Evolutionary conservation across 2,329 filamentous ascomycete genomes (phyloP).

Genomic region (Fusarium chlamydosporum): DNA sequence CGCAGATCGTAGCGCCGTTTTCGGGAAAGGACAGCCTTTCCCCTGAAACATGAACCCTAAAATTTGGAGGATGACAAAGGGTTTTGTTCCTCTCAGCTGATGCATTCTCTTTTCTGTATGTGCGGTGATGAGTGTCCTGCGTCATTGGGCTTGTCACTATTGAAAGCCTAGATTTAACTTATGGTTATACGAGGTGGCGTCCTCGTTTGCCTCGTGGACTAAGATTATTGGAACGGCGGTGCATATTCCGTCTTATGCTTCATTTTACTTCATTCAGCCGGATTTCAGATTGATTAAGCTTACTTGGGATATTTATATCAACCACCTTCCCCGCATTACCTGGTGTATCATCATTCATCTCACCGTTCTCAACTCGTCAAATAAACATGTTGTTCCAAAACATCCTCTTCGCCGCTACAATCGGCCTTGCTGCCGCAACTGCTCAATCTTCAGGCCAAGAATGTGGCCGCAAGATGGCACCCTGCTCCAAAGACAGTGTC

Average conservation of each 20-base stretch:
- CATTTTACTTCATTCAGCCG: background rate
- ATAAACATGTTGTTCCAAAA: constrained; percentile 46
- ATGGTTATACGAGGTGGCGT: constrained; percentile 42
- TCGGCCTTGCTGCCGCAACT: constrained; percentile 39
- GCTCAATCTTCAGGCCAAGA: constrained; percentile 21
- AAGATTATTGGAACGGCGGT: constrained; percentile 5
- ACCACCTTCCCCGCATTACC: background rate
- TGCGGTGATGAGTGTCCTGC: constrained; percentile 1
- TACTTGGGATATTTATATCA: constrained; percentile 17
- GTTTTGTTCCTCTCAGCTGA: background rate
- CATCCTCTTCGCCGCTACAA: constrained; percentile 36
- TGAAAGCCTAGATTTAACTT: background rate
- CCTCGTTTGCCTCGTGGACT: constrained; percentile 4
- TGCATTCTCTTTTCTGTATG: background rate
- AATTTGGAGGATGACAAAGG: background rate
- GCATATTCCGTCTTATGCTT: constrained; percentile 10
- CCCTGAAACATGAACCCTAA: constrained; percentile 1
- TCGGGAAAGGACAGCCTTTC: background rate
- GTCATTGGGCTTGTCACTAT: constrained; percentile 23
- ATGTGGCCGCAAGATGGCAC: constrained; percentile 53
- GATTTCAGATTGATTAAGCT: constrained; percentile 16
- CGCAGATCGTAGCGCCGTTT: background rate
- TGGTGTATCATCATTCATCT: background rate
- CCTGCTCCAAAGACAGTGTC: constrained; percentile 47
- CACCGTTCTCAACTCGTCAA: background rate